Evolutionary conservation across 1,139 yeast species (phyloP).

Genomic region (Kodamaea plutei): DNA sequence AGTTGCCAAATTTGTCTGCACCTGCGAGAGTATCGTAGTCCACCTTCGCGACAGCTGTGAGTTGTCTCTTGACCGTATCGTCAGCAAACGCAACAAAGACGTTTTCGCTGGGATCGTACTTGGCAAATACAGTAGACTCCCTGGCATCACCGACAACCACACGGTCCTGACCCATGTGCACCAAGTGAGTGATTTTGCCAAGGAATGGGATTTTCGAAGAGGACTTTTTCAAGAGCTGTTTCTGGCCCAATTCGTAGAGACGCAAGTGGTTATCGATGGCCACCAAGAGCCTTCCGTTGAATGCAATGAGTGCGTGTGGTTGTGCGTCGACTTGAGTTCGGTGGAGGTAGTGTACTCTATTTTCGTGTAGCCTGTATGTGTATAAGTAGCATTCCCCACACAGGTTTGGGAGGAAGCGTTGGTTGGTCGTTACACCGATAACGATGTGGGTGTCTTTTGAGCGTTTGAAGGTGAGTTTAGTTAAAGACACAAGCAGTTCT

Average conservation of each 20-base stretch:
- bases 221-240: slow-evolving; percentile 70
- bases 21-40: slow-evolving; percentile 76
- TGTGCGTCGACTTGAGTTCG: slow-evolving; percentile 52
- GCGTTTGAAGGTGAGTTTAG: slow-evolving; percentile 20
- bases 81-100: slow-evolving; percentile 62
- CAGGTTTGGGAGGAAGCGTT: slow-evolving; percentile 32
- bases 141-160: slow-evolving; percentile 65
- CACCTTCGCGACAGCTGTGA: slow-evolving; percentile 54
- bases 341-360: slow-evolving; percentile 47
- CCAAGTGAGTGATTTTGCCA: slow-evolving; percentile 46
- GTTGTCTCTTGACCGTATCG: slow-evolving; percentile 65
- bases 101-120: slow-evolving; percentile 50
- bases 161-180: slow-evolving; percentile 50
- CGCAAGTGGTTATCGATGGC: slow-evolving; percentile 55
- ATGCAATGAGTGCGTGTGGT: slow-evolving; percentile 49
- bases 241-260: slow-evolving; percentile 71
- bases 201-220: slow-evolving; percentile 37
- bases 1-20: slow-evolving; percentile 88
- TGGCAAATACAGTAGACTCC: slow-evolving; percentile 57
- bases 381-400: slow-evolving; percentile 32
- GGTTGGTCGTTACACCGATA: slow-evolving; percentile 45
- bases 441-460: slow-evolving; percentile 30
- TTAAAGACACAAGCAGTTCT: slow-evolving; percentile 36
- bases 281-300: slow-evolving; percentile 59
- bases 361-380: slow-evolving; percentile 38